Conservation (phyloP, 108 stramenopile genomes). For the Mediolabrus comicus region DNA sequence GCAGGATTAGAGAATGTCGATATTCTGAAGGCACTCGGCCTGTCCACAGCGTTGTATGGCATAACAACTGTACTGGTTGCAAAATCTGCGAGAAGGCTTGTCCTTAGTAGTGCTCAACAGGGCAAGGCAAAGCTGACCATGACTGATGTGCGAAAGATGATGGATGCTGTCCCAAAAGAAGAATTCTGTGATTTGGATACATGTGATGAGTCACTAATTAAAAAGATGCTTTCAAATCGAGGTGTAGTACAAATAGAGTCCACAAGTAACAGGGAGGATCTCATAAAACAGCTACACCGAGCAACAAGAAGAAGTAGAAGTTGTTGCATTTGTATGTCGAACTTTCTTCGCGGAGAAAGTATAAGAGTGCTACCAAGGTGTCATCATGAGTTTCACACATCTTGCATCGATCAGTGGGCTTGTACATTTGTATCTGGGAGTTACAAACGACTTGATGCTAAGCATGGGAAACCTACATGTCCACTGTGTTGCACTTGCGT, state of each 20-base stretch:
- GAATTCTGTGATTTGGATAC: constrained; percentile 27
- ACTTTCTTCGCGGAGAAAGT: constrained; percentile 26
- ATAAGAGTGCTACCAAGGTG: constrained; percentile 53
- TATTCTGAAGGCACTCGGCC: constrained; percentile 12
- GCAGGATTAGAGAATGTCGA: constrained; percentile 30
- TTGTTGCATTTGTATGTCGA: constrained; percentile 56
- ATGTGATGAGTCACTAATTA: constrained; percentile 21
- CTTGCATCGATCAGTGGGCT: constrained; percentile 63
- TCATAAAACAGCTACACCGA: constrained; percentile 21
- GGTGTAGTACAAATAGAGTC: neutral
- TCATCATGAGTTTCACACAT: constrained; percentile 58
- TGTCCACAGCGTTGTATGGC: constrained; percentile 26
- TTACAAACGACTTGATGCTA: constrained; percentile 15
- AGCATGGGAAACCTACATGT: constrained; percentile 46
- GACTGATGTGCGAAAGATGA: constrained; percentile 6
- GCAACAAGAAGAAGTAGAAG: constrained; percentile 43
- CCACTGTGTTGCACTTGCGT: constrained; percentile 55
- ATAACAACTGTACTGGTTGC: constrained; percentile 36
- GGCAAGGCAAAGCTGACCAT: constrained; percentile 14
- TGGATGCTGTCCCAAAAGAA: constrained; percentile 47
- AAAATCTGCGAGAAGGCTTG: constrained; percentile 17
- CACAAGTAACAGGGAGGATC: constrained; percentile 17
- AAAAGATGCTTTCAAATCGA: constrained; percentile 41
- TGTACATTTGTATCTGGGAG: constrained; percentile 43
- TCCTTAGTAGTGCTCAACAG: neutral